Evolutionary conservation across 164 flowering plant genomes (phyloP), one percentile per base, ranked within the genome.

Genomic region (Umbilicus rupestris): DNA sequence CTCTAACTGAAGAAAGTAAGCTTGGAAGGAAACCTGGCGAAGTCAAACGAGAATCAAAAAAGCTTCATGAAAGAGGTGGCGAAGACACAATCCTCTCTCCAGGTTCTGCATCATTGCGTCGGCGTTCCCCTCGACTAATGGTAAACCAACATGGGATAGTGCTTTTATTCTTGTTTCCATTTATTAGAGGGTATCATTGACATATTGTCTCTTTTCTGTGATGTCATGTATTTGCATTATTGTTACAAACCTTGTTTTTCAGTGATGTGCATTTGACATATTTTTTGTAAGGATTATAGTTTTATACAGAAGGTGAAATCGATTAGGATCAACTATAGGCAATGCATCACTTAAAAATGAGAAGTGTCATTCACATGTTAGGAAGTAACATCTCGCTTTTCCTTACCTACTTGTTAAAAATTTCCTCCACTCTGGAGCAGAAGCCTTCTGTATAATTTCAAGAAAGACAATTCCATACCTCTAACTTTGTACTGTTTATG

Each of bases 51-150:
- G 58, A 46, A 22, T 50, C 71, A 22, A 75, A 62, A 71, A 78
- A 74, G 62, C 66, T 42, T 69, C 79, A 29, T 68, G 70, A 72
- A 65, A 73, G 69, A 70, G 77, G 62, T 17, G 58, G 52, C 17
- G 78, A 69, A 64, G 66, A 72, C 49, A 62, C 70, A 65, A 55
- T 66, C 63, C 47, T 49, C 11, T 86, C 91, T 71, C 83, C 89
- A 57, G 73, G 70, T 55, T 82, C 88, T 64, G 79, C 77, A 64
- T 72, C 75, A 33, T 77, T 85, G 76, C 68, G 63, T 73, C 85
- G 90, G 12, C 80, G 81, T 20, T 84, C 87, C 20, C 70, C 90
- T 60, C 92, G 87, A 59, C 68, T 82, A 20, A 76, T 71, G 80
- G 78, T 79, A 70, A 26, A 55, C 17, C 19, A 55, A 55, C 3